Conservation (phyloP, 345 rosid species). For the Dipteronia dyeriana region DNA sequence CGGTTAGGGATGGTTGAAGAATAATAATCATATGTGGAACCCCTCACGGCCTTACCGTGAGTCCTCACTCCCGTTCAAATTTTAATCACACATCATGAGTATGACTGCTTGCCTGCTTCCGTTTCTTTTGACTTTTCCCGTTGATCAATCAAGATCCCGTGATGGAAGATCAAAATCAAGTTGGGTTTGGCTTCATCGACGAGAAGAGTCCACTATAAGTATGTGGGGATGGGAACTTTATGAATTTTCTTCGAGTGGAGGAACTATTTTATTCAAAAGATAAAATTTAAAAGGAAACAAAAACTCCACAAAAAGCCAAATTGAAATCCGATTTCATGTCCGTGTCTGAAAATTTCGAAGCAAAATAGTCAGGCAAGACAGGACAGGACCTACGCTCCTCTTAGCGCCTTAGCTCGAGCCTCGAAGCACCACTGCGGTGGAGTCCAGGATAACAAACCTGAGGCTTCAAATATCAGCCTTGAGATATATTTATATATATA, state of each 20-base stretch:
- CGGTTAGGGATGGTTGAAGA: neutral
- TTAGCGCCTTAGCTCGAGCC: neutral
- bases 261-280: constrained; percentile 14
- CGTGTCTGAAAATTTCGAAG: constrained; percentile 28
- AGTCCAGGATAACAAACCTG: constrained; percentile 7
- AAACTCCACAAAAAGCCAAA: constrained; percentile 27
- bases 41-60: neutral
- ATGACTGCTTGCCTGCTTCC: too few species aligned
- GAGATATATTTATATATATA: too few species aligned
- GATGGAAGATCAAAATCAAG: neutral
- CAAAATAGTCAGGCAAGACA: neutral
- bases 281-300: neutral
- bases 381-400: constrained; percentile 1
- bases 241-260: neutral
- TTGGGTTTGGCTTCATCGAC: neutral
- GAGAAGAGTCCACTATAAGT: neutral
- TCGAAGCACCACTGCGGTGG: neutral
- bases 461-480: constrained; percentile 12
- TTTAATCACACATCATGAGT: too few species aligned
- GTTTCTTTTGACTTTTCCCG: neutral
- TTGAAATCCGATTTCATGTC: constrained; percentile 45
- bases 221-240: neutral
- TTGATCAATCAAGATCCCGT: neutral
- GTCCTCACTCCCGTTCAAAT: neutral
- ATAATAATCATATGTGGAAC: constrained; percentile 8